Percentiles rank a stretch among this genome's conserved stretches.
Evolutionary conservation across 345 rosid species (phyloP).

Genomic region (Euclidium syriacum): DNA sequence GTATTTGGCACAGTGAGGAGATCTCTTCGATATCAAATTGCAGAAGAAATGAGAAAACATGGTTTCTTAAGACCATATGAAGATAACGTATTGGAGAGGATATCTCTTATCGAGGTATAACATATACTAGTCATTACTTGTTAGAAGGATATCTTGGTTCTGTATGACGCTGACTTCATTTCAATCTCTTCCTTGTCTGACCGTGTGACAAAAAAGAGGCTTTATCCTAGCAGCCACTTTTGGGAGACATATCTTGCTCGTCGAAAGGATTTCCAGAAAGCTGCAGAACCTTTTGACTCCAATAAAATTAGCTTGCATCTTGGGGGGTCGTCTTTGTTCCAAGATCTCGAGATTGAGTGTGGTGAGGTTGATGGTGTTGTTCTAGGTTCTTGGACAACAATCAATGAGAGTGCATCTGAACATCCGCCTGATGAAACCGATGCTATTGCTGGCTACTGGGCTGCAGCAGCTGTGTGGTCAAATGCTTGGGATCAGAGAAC

Average conservation of each 20-base stretch:
- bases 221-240: slow-evolving; percentile 91
- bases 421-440: slow-evolving; percentile 46
- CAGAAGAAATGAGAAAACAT: slow-evolving; percentile 70
- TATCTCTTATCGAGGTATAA: slow-evolving; percentile 82
- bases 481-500: slow-evolving; percentile 91
- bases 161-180: slow-evolving; percentile 23
- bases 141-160: slow-evolving; percentile 14
- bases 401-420: slow-evolving; percentile 47
- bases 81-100: slow-evolving; percentile 65
- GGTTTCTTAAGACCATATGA: slow-evolving; percentile 76
- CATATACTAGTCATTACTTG: slow-evolving; percentile 11
- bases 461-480: slow-evolving; percentile 93
- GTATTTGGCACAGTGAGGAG: slow-evolving; percentile 85
- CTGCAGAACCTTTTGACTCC: slow-evolving; percentile 31
- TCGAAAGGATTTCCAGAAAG: slow-evolving; percentile 41
- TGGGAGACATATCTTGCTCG: slow-evolving; percentile 72
- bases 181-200: slow-evolving; percentile 28
- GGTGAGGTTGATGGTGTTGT: slow-evolving; percentile 98
- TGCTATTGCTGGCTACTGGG: slow-evolving; percentile 83
- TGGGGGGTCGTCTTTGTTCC: slow-evolving; percentile 38
- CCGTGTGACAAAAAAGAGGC: slow-evolving; percentile 57
- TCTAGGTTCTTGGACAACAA: slow-evolving; percentile 79
- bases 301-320: slow-evolving; percentile 45
- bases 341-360: slow-evolving; percentile 53
- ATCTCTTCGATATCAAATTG: slow-evolving; percentile 67